A percentile compares a stretch with the other conserved stretches of the same genome.
Conservation (phyloP, 164 flowering plant genomes). For the Amborella trichopoda region DNA sequence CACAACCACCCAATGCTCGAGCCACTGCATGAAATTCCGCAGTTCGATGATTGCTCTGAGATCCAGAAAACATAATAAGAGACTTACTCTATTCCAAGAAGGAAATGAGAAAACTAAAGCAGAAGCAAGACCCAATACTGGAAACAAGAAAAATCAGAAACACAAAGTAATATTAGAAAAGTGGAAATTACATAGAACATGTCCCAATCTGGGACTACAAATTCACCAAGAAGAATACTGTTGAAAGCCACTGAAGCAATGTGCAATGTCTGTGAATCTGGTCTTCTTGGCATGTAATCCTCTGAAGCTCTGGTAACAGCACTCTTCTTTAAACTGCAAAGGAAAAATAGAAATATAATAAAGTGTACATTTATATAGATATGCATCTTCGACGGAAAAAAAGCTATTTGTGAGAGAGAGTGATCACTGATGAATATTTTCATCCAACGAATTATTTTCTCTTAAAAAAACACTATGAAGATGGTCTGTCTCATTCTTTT, state of each 20-base stretch:
- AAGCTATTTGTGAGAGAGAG: no score
- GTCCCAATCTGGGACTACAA: constrained; percentile 71
- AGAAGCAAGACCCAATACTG: neutral
- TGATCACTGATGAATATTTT: neutral
- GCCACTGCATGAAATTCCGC: constrained; percentile 67
- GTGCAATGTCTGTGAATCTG: constrained; percentile 39
- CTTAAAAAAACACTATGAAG: neutral
- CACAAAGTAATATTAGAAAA: no score
- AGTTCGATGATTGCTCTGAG: constrained; percentile 42
- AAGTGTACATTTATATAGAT: no score
- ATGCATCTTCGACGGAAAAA: no score
- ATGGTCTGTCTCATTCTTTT: constrained; percentile 2
- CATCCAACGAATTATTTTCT: neutral
- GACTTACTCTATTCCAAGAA: neutral
- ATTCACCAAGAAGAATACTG: constrained; percentile 62
- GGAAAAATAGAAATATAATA: neutral
- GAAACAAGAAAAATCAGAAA: no score
- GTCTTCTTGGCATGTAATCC: constrained; percentile 44
- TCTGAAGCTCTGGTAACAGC: constrained; percentile 57
- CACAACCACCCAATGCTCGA: constrained; percentile 61
- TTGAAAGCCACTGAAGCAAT: constrained; percentile 59
- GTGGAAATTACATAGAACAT: constrained; percentile 63
- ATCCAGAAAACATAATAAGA: neutral
- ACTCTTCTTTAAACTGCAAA: constrained; percentile 32
- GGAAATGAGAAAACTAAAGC: neutral